Evolutionary conservation across 768 basidiomycete genomes (phyloP).

Genomic region (Ramaria rubella): DNA sequence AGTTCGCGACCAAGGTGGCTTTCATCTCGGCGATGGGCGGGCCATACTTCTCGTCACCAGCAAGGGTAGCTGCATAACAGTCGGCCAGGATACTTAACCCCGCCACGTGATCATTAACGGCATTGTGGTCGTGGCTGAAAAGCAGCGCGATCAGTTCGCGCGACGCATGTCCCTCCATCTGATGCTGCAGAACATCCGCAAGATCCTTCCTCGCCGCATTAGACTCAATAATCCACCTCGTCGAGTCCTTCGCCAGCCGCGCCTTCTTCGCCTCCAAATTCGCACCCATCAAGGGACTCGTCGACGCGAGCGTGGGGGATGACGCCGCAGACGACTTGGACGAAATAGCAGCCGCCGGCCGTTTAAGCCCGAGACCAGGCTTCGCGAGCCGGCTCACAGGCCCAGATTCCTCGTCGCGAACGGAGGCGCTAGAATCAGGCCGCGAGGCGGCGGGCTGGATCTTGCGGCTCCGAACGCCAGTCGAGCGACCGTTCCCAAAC

Average conservation of each 20-base stretch:
- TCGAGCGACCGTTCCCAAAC: constrained; percentile 38
- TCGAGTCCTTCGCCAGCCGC: constrained; percentile 67
- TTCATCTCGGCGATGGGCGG: constrained; percentile 42
- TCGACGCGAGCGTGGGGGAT: constrained; percentile 29
- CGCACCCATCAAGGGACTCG: constrained; percentile 40
- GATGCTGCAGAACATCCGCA: constrained; percentile 74
- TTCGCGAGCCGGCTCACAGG: constrained; percentile 30
- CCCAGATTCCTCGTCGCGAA: constrained; percentile 27
- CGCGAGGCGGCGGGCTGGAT: constrained; percentile 51
- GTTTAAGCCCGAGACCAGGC: constrained; percentile 38
- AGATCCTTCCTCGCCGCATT: constrained; percentile 83
- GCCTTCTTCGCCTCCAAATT: constrained; percentile 59
- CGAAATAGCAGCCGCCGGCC: constrained; percentile 33
- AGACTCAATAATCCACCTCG: constrained; percentile 80
- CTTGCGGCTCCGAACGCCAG: constrained; percentile 65
- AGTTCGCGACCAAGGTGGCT: constrained; percentile 71
- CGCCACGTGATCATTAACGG: constrained; percentile 85
- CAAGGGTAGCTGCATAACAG: constrained; percentile 56
- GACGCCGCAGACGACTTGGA: constrained; percentile 29
- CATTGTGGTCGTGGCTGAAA: constrained; percentile 94
- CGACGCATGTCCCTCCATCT: constrained; percentile 84
- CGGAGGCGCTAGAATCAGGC: constrained; percentile 39
- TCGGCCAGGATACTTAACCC: constrained; percentile 71
- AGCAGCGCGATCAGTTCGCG: constrained; percentile 69
- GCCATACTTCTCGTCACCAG: constrained; percentile 48